Base-by-base conservation (phyloP, 2,329 filamentous ascomycete species). In the Dactylellina drechsleri region DNA sequence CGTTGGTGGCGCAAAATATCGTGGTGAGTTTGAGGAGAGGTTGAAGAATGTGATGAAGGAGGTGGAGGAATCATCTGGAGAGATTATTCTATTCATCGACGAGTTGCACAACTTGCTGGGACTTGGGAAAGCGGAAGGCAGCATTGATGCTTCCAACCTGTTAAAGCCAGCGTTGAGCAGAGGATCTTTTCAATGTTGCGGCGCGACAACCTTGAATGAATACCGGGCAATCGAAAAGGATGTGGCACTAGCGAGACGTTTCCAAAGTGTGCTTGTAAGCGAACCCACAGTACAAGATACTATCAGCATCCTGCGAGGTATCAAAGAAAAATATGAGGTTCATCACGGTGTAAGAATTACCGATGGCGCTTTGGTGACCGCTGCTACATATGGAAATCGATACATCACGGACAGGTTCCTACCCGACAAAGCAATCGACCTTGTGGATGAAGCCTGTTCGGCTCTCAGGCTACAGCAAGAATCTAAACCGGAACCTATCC, bases 281-380 rank as follows among this genome's bases (percentile, higher is more conserved):
- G 95, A 99, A 79, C 95, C 95, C 0, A 90, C 88, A 0, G 93
- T 98, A 0, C 89, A 92, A 78, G 93, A 97, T 78, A 97, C 95
- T 0, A 93, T 99, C 76, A 97, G 92, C 59, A 98, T 99, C 68
- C 85, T 99, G 0, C 89, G 95, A 80, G 95, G 79, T 62, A 97
- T 99, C 84, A 98, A 98, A 81, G 93, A 98, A 80, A 92, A 93
- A 78, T 99, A 99, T 80, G 95, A 98, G 82, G 92, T 98, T 0
- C 95, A 98, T 78, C 95, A 99, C 80, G 94, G 95, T 82, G 94
- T 98, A 0, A 87, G 93, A 64, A 98, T 99, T 78, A 96, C 92
- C 0, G 95, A 98, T 79, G 90, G 91, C 1, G 93, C 95, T 5
- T 84, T 98, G 10, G 94, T 99, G 13, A 93, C 95, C 1, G 94